These are phyloP conservation scores for Teratosphaeriaceae sp. DNA, from an alignment of 2,329 filamentous ascomycete species.

Conservation along the genomic window DNA sequence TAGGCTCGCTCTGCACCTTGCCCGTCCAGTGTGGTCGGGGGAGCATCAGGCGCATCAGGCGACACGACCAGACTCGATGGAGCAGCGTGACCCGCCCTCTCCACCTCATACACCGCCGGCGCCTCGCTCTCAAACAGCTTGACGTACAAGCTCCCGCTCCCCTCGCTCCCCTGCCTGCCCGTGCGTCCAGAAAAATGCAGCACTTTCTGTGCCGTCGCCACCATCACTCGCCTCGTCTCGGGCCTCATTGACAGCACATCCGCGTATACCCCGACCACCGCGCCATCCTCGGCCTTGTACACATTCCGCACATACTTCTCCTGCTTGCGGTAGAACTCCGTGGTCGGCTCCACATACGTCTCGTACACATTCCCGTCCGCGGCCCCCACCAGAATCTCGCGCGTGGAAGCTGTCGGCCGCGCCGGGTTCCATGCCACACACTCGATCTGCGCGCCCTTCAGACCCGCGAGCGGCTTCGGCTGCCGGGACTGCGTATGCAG, in stretches of 20 bases:
- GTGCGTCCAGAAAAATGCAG: slow-evolving; percentile 76
- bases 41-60: slow-evolving; percentile 57
- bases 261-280: slow-evolving; percentile 79
- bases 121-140: slow-evolving; percentile 83
- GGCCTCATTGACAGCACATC: slow-evolving; percentile 62
- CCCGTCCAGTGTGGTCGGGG: slow-evolving; percentile 21
- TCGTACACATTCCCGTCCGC: slow-evolving; percentile 96
- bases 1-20: slow-evolving; percentile 59
- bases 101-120: slow-evolving; percentile 67
- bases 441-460: slow-evolving; percentile 84
- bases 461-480: slow-evolving; percentile 69
- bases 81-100: slow-evolving; percentile 51
- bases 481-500: slow-evolving; percentile 91
- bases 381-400: slow-evolving; percentile 86
- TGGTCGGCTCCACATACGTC: slow-evolving; percentile 86
- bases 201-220: slow-evolving; percentile 71
- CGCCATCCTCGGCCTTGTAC: slow-evolving; percentile 73
- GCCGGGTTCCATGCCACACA: slow-evolving; percentile 93
- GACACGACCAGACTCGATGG: slow-evolving; percentile 67
- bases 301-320: slow-evolving; percentile 85
- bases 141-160: slow-evolving; percentile 77
- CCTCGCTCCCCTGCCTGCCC: slow-evolving; percentile 65
- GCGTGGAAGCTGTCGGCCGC: slow-evolving; percentile 83
- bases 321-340: slow-evolving; percentile 91
- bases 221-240: slow-evolving; percentile 69